Evolutionary conservation across 1,139 yeast species (phyloP).

Genomic region (Ashbya aceris): DNA sequence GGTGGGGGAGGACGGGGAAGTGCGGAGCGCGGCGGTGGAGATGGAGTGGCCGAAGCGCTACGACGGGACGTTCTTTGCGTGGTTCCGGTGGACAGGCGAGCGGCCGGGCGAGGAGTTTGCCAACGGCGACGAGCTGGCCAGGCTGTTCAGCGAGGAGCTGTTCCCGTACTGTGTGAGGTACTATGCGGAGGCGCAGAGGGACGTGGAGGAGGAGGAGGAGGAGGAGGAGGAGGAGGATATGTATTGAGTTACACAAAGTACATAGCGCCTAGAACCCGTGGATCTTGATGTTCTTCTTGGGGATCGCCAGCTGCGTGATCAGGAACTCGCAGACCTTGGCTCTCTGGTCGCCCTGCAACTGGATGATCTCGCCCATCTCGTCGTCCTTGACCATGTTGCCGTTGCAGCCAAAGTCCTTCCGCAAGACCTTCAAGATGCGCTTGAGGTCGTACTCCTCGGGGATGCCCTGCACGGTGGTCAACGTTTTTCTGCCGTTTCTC

Average conservation of each 20-base stretch:
- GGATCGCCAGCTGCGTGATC: conserved; percentile 76
- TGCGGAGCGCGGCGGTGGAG: conserved; percentile 39
- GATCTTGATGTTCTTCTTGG: conserved; percentile 93
- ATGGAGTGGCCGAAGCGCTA: conserved; percentile 55
- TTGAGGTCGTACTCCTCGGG: conserved; percentile 93
- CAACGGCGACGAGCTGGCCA: conserved; percentile 60
- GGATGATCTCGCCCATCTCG: conserved; percentile 94
- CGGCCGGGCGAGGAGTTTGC: conserved; percentile 69
- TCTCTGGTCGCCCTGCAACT: conserved; percentile 98
- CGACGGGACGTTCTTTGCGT: conserved; percentile 53
- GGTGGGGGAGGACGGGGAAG: conserved; percentile 38
- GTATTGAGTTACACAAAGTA: background rate
- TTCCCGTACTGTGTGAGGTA: conserved; percentile 67
- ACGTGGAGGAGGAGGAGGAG: background rate
- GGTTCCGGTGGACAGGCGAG: conserved; percentile 55
- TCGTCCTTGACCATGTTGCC: conserved; percentile 97
- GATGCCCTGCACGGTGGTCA: conserved; percentile 96
- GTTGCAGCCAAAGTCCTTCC: conserved; percentile 97
- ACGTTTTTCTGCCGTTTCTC: conserved; percentile 98
- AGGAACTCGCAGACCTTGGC: conserved; percentile 91
- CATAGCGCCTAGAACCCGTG: conserved; percentile 73
- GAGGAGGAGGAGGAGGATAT: background rate
- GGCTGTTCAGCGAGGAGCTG: conserved; percentile 53
- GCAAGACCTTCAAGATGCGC: conserved; percentile 85
- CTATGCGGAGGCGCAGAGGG: conserved; percentile 50